Conservation (phyloP, 2,329 filamentous ascomycete species). For the Penicillium sp. region DNA sequence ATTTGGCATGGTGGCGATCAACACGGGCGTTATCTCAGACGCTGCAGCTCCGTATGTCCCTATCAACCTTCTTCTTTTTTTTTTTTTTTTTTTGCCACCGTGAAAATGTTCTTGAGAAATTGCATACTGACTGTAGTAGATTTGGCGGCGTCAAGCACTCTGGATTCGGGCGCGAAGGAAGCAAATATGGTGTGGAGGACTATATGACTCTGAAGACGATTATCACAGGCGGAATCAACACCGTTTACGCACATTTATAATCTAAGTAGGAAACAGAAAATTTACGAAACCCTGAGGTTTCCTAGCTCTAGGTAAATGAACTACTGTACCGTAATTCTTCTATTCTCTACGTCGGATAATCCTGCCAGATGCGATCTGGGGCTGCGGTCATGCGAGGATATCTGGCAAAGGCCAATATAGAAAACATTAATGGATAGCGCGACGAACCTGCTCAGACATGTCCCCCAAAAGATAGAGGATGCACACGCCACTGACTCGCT, state of each 20-base stretch:
- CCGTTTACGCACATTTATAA: not conserved
- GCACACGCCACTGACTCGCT: too few relatives aligned
- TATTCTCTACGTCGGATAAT: too few relatives aligned
- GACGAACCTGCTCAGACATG: too few relatives aligned
- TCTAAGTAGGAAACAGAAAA: not conserved
- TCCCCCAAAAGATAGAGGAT: too few relatives aligned
- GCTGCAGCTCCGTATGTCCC: constrained; percentile 18
- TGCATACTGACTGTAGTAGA: constrained; percentile 26
- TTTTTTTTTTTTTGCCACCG: not conserved
- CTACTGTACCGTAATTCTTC: too few relatives aligned
- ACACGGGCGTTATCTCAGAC: constrained; percentile 21
- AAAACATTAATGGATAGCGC: too few relatives aligned
- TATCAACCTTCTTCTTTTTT: not conserved
- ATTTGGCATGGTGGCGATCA: constrained; percentile 30
- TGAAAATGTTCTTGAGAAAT: too few relatives aligned
- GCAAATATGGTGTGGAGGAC: constrained; percentile 74
- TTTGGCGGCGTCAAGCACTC: constrained; percentile 82
- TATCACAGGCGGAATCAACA: constrained; percentile 17
- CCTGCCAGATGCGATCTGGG: too few relatives aligned
- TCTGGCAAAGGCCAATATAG: too few relatives aligned
- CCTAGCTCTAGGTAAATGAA: too few relatives aligned
- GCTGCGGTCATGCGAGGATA: too few relatives aligned
- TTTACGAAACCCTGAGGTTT: too few relatives aligned
- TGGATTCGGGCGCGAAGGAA: constrained; percentile 77
- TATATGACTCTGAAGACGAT: constrained; percentile 71